Base-by-base conservation (phyloP, 257 asterid genomes). In the Gentiana straminea region DNA sequence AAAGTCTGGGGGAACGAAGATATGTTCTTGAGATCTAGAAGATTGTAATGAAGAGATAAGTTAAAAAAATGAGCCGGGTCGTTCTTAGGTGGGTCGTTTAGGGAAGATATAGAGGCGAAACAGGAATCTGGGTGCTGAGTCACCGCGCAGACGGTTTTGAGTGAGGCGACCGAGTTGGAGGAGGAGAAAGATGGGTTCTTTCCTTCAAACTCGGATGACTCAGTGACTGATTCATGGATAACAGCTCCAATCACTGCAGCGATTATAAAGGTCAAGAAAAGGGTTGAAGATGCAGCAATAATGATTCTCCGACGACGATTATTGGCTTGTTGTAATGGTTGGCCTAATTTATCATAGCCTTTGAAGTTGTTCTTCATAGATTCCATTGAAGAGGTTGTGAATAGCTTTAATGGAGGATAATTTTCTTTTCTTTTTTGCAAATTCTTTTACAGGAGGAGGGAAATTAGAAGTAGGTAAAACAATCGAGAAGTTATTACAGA, bases 61-160 rank as follows among this genome's bases (percentile, higher is more conserved):
- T 81, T 86, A 84, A 79, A 81, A 84, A 80, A 77, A 43, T 65
- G 74, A 38, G 76, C 58, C 10, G 97, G 95, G 72, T 68, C 69
- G 69, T 64, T 63, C 65, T 73, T 72, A 2, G 80, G 79, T n/a
- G 79, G 76, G 52, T 68, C 50, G 59, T 70, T 72, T 73, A 81
- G 77, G 8, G 93, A 65, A 3, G 86, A 77, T 1, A 89, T 76
- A 7, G 97, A 71, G 70, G 79, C 60, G 74, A 81, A 51, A 73
- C 97, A 89, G 2, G 92, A 74, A 54, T 71, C 80, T 1, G 89
- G 94, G 65, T 83, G 74, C 71, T 76, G 89, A 72, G 97, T 86
- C 24, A 89, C 94, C 0, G 87, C 66, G 64, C 97, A 89, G 4
- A 86, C 83, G 64, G 71, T 70, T 51, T 60, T 81, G 73, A 86